Evolutionary conservation across 805 yeast genomes (phyloP), one percentile per base, ranked within the genome.

Genomic region (Nematodospora valgi): DNA sequence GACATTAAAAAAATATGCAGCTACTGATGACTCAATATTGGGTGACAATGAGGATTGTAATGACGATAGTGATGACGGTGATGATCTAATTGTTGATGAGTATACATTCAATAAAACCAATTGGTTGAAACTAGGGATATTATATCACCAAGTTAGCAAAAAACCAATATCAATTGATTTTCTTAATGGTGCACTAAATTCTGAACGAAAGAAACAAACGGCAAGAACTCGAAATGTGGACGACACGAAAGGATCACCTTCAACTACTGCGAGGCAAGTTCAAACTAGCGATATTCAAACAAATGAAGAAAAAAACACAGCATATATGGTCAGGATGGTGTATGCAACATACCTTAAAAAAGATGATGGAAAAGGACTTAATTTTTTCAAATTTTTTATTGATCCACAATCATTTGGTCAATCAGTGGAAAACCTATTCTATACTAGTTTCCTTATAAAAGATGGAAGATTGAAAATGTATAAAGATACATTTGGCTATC

Each of bases 371-470:
- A 62, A 59, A 0, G 58, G 56, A 0, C 66, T 87, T 6, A 76
- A 76, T 36, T 62, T 88, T 30, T 86, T 76, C 50, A 64, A 69
- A 41, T 80, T 84, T 46, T 73, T 86, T 33, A 64, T 89, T 13
- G 80, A 91, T 52, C 96, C 96, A 1, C 42, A 60, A 11, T 81
- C 91, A 5, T 89, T 82, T 56, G 67, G 83, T 1, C 88, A 82
- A 52, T 74, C 88, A 1, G 80, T 89, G 2, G 97, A 91, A 54
- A 87, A 86, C 51, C 59, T 91, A 48, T 89, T 89, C 49, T 85
- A 80, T 49, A 72, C 86, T 0, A 83, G 95, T 52, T 88, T 89
- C 49, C 60, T 91, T 29, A 75, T 87, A 2, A 75, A 80, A 47
- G 94, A 86, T 48, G 88, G 85, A 0, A 76, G 68, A 45, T 56